Conservation (phyloP, 371 early-diverging fungal species). For the Mucor velutinosus region DNA sequence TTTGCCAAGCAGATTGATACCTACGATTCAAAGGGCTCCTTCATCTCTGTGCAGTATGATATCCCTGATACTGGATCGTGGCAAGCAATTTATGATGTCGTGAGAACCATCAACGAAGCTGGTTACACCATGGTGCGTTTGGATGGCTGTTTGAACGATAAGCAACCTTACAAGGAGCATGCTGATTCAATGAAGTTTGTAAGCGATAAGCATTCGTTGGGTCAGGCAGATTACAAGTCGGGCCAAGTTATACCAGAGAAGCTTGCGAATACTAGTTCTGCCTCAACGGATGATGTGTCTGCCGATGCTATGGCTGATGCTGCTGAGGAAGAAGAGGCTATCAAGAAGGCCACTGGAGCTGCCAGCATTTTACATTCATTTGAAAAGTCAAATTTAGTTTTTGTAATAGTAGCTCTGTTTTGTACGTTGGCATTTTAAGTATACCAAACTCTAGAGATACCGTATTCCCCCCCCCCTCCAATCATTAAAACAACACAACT, state of each 20-base stretch:
- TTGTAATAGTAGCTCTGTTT: slow-evolving; percentile 6
- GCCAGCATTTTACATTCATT: not conserved
- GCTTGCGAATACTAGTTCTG: slow-evolving; percentile 10
- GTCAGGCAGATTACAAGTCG: slow-evolving; percentile 49
- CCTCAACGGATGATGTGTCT: not conserved
- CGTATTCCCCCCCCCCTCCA: not conserved
- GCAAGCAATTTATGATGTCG: slow-evolving; percentile 47
- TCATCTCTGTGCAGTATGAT: slow-evolving; percentile 58
- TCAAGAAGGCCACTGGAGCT: not conserved
- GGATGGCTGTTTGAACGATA: slow-evolving; percentile 59
- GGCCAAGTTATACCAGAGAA: slow-evolving; percentile 40
- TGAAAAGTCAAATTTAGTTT: slow-evolving; percentile 9
- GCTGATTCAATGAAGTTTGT: slow-evolving; percentile 34
- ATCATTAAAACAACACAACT: too few species aligned
- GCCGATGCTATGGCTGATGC: not conserved
- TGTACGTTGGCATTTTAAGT: slow-evolving; percentile 13
- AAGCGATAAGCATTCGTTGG: slow-evolving; percentile 52
- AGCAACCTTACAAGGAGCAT: slow-evolving; percentile 54
- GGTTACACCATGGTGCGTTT: slow-evolving; percentile 61
- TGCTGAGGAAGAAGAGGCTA: slow-evolving; percentile 10
- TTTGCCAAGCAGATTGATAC: slow-evolving; percentile 56
- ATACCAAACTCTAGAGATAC: not conserved
- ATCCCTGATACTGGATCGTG: slow-evolving; percentile 58
- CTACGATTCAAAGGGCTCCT: slow-evolving; percentile 57
- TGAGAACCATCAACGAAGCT: slow-evolving; percentile 47